Evolutionary conservation across 805 yeast species (phyloP), one percentile per base, ranked within the genome.

Genomic region (Sugiyamaella valdiviana): DNA sequence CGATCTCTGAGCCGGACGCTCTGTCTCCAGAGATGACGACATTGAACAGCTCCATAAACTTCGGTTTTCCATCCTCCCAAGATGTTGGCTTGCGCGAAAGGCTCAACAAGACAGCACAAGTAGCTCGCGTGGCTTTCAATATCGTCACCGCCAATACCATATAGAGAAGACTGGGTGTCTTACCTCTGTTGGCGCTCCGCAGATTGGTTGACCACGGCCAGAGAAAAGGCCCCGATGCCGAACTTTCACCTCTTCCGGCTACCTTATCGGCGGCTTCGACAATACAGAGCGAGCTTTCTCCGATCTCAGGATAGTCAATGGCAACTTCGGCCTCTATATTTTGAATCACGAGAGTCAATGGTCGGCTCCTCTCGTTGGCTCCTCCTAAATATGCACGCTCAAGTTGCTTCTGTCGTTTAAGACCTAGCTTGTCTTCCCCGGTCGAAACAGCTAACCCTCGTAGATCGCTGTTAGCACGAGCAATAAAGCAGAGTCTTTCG

Each of bases 41-140:
- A 16, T 45, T 35, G 26, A 26, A 45, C 42, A 45, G 42, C 43
- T 51, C 52, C 17, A 49, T 42, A 12, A 20, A 44, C n/a, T 17
- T 14, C 5, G 17, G 19, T 14, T 43, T 37, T 12, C 21, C 26
- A 12, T 45, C 44, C n/a, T 19, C 44, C 48, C 51, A 48, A 15
- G 24, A 35, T 2, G 49, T 24, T 17, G 17, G 23, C 14, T 47
- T 44, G 6, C 20, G 5, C 6, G 49, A 17, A 15, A 17, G 20
- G 7, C 29, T 36, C 17, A 32, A 5, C 22, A 26, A 10, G 9
- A n/a, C 9, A 10, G 9, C 6, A n/a, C 32, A 26, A 4, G 32
- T 26, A 2, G 32, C 9, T 3, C 32, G 32, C 2, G 32, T 26
- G 14, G 32, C 32, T 26, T 26, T 26, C 32, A 10, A n/a, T 26